Percentiles rank a stretch among this genome's conserved stretches.
These are phyloP conservation scores for Candida yuanshanica DNA, from an alignment of 805 yeast species.

Conservation along the genomic window DNA sequence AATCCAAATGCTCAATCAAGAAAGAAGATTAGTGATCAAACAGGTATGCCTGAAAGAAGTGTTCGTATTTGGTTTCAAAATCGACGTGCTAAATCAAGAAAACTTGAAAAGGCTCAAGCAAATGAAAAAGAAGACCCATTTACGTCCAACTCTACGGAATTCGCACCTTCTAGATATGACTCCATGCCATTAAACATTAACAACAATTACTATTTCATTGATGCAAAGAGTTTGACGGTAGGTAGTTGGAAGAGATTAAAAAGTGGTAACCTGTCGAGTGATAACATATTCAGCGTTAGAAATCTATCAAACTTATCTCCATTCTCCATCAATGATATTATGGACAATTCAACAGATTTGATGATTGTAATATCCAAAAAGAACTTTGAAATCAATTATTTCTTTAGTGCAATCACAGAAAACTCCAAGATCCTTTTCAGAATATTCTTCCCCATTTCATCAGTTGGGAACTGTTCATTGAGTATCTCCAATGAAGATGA, in stretches of 20 bases:
- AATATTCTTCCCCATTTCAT: slow-evolving; percentile 61
- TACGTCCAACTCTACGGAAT: slow-evolving; percentile 3
- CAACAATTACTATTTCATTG: slow-evolving; percentile 63
- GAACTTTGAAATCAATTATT: slow-evolving; percentile 69
- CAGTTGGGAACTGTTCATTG: slow-evolving; percentile 55
- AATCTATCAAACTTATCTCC: slow-evolving; percentile 63
- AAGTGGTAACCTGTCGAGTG: slow-evolving; percentile 45
- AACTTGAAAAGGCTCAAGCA: slow-evolving; percentile 46
- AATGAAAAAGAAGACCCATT: slow-evolving; percentile 16
- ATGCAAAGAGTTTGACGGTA: slow-evolving; percentile 62
- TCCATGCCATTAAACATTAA: slow-evolving; percentile 50
- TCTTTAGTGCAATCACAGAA: slow-evolving; percentile 68
- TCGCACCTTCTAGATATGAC: slow-evolving; percentile 28
- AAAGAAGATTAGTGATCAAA: slow-evolving; percentile 59
- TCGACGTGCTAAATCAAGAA: slow-evolving; percentile 72
- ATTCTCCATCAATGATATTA: slow-evolving; percentile 51
- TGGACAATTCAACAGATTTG: slow-evolving; percentile 62
- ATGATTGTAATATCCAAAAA: slow-evolving; percentile 65
- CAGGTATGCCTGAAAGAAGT: slow-evolving; percentile 82
- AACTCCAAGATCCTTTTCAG: slow-evolving; percentile 60
- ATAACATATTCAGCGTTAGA: slow-evolving; percentile 33
- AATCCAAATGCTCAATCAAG: slow-evolving; percentile 73
- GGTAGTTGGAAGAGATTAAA: slow-evolving; percentile 79
- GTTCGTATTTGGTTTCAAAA: slow-evolving; percentile 94
- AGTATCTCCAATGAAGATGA: slow-evolving; percentile 37